phyloP scores from a whole-genome alignment of 1,284 basidiomycete species.

The Trichosporon faecale region DNA sequence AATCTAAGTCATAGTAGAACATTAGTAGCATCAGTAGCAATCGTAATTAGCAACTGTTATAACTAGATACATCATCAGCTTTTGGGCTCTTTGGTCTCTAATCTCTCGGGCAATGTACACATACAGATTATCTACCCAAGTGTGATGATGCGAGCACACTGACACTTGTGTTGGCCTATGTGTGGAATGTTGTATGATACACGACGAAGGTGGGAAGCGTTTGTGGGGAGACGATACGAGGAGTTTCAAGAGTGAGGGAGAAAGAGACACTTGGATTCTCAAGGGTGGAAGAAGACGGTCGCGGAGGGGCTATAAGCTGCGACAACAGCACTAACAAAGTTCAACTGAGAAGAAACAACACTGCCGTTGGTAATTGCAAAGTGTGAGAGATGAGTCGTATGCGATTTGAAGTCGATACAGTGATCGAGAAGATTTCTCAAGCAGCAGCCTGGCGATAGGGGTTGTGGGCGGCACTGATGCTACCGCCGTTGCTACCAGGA shows the following conservation, averaged over 20 bases:
- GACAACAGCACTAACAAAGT: background rate
- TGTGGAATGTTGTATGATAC: background rate
- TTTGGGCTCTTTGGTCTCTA: background rate
- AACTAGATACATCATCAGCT: background rate
- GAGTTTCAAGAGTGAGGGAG: background rate
- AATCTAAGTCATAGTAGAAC: background rate
- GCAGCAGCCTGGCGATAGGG: background rate
- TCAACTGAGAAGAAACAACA: background rate
- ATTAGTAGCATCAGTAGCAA: background rate
- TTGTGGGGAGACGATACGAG: background rate
- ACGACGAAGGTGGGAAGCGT: background rate
- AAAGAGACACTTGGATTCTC: background rate
- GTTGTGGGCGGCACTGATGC: background rate
- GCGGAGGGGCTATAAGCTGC: background rate
- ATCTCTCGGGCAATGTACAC: conserved; percentile 1
- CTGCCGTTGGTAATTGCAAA: background rate
- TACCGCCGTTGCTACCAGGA: background rate
- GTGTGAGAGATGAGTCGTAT: background rate
- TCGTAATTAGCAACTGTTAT: background rate
- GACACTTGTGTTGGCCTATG: background rate
- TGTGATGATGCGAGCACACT: background rate
- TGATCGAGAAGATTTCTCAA: background rate
- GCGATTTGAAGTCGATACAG: conserved; percentile 1
- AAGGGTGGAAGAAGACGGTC: background rate
- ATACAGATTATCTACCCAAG: background rate